phyloP scores from a whole-genome alignment of 345 rosid genomes.

The Lumnitzera littorea region DNA sequence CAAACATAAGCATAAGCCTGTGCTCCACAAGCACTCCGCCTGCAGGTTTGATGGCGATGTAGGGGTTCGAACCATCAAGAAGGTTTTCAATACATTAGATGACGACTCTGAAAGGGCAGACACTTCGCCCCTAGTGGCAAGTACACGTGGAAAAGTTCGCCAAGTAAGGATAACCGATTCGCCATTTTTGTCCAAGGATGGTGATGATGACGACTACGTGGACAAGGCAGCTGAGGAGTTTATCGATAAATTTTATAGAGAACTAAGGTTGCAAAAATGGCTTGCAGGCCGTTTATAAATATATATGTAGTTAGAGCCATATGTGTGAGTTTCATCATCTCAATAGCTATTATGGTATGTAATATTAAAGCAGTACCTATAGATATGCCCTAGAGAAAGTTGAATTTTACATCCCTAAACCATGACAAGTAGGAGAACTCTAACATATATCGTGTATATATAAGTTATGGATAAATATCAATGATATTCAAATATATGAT shows the following conservation, averaged over 20 bases:
- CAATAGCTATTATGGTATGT: no score
- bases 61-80: no score
- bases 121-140: constrained; percentile 16
- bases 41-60: neutral
- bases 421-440: no score
- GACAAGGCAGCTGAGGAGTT: constrained; percentile 36
- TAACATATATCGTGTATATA: no score
- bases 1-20: neutral
- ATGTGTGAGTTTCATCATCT: no score
- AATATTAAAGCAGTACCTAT: no score
- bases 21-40: neutral
- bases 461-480: no score
- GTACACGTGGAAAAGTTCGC: constrained; percentile 12
- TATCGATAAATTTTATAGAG: constrained; percentile 25
- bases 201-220: constrained; percentile 19
- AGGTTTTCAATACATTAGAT: neutral
- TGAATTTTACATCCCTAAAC: no score
- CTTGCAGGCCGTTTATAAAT: no score
- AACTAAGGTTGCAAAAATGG: constrained; percentile 27
- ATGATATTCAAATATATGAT: no score
- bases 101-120: constrained; percentile 6
- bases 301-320: no score
- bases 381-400: no score
- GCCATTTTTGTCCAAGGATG: constrained; percentile 17
- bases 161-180: constrained; percentile 33